Conservation (phyloP, 139 green algal species). For the Micromonas commoda region DNA sequence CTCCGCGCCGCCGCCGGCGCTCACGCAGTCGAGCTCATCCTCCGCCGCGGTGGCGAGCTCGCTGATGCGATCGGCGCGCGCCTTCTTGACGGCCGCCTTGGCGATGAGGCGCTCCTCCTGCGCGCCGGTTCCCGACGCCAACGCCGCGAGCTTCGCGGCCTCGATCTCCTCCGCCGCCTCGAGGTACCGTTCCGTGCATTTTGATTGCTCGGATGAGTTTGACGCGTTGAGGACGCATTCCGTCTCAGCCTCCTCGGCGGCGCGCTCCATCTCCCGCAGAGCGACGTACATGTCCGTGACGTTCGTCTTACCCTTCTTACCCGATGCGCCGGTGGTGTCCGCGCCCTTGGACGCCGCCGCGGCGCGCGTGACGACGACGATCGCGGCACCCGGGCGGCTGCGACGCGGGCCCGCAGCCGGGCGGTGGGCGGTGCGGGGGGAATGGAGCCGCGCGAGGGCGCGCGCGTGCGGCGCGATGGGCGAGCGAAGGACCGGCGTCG, state of each 20-base stretch:
- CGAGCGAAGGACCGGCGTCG: too few species aligned
- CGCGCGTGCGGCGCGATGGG: too few species aligned
- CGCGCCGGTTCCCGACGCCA: too few species aligned
- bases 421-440: too few species aligned
- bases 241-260: not conserved
- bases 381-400: too few species aligned
- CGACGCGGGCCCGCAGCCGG: too few species aligned
- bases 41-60: not conserved
- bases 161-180: not conserved
- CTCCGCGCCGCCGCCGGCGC: not conserved
- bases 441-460: too few species aligned
- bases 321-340: not conserved
- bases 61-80: not conserved
- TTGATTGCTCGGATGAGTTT: not conserved
- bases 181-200: not conserved
- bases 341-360: too few species aligned
- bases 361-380: too few species aligned
- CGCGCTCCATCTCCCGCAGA: not conserved
- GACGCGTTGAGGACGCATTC: not conserved
- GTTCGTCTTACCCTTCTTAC: too few species aligned
- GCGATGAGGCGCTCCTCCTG: not conserved
- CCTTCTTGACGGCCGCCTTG: not conserved
- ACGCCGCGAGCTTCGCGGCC: not conserved
- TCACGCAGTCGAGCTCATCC: not conserved
- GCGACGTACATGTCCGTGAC: not conserved